Conservation (phyloP, 495 filamentous ascomycete species). For the Evernia prunastri region DNA sequence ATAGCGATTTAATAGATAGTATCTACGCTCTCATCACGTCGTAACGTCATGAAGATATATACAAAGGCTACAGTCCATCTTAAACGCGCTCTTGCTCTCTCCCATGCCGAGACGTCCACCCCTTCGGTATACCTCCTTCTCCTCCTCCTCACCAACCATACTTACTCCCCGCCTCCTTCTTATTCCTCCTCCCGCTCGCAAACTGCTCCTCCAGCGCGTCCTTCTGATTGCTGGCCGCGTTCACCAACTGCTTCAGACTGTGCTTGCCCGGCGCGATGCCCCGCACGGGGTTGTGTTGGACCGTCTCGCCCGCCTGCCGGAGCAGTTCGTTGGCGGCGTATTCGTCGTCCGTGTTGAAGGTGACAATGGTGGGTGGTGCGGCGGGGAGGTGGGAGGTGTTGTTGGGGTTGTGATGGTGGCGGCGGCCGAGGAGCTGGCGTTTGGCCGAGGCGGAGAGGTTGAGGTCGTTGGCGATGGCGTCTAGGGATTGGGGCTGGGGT, state of each 20-base stretch:
- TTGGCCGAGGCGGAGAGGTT: conserved; percentile 66
- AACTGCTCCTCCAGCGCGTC: conserved; percentile 86
- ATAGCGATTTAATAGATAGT: neutral
- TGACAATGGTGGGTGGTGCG: conserved; percentile 47
- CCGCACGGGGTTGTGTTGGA: conserved; percentile 73
- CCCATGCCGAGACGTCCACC: neutral
- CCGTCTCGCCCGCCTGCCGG: conserved; percentile 57
- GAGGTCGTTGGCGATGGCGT: conserved; percentile 61
- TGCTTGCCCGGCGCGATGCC: conserved; percentile 85
- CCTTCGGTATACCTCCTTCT: neutral
- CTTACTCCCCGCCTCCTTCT: conserved; percentile 67
- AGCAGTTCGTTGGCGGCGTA: conserved; percentile 69
- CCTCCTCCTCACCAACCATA: conserved; percentile 65
- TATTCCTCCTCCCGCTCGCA: conserved; percentile 63
- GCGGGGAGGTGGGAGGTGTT: conserved; percentile 26
- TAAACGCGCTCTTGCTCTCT: neutral
- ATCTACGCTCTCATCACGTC: neutral
- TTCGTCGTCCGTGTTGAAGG: conserved; percentile 80
- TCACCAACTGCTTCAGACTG: conserved; percentile 78
- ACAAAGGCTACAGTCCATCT: neutral
- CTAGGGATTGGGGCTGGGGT: conserved; percentile 43
- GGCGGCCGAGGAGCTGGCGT: conserved; percentile 77
- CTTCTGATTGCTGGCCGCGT: conserved; percentile 67
- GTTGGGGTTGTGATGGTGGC: conserved; percentile 40
- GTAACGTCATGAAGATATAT: neutral